These are phyloP conservation scores for Fusarium keratoplasticum DNA, from an alignment of 2,329 filamentous ascomycete species.

Conservation along the genomic window DNA sequence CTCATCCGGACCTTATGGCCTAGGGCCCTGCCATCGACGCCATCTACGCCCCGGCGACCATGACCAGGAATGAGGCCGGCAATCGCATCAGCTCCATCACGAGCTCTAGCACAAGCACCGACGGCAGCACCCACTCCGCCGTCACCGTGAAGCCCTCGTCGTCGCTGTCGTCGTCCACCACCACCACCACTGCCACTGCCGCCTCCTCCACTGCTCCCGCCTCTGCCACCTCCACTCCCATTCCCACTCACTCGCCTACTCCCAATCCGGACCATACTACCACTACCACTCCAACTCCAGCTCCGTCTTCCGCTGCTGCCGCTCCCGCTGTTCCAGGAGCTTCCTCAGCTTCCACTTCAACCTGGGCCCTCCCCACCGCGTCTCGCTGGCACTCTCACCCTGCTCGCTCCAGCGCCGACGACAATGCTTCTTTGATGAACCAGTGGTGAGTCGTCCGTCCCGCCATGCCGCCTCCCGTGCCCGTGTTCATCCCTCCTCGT, in stretches of 20 bases:
- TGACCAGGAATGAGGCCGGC: constrained; percentile 74
- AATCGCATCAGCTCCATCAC: constrained; percentile 66
- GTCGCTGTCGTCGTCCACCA: constrained; percentile 40
- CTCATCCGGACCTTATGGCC: constrained; percentile 46
- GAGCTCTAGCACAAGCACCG: constrained; percentile 68
- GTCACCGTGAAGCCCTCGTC: constrained; percentile 69
- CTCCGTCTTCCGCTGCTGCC: constrained; percentile 32
- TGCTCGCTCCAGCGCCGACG: constrained; percentile 37
- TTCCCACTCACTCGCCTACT: constrained; percentile 44
- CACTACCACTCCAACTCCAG: constrained; percentile 21
- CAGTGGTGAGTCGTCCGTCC: constrained; percentile 39
- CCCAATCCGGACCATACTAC: constrained; percentile 33
- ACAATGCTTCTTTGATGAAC: constrained; percentile 43
- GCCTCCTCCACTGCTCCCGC: constrained; percentile 46
- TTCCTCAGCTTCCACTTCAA: constrained; percentile 30
- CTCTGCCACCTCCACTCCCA: constrained; percentile 50
- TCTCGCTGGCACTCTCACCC: constrained; percentile 33
- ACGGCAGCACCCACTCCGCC: constrained; percentile 75
- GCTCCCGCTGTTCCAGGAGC: constrained; percentile 29
- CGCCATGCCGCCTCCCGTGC: constrained; percentile 29
- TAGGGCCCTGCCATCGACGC: constrained; percentile 45
- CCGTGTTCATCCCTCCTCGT: constrained; percentile 22
- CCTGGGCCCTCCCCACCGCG: constrained; percentile 25
- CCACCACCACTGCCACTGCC: constrained; percentile 50
- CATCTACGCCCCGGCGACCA: constrained; percentile 60